Evolutionary conservation across 2,329 filamentous ascomycete species (phyloP), one percentile per base, ranked within the genome.

Genomic region (Pyrenochaeta sp.): DNA sequence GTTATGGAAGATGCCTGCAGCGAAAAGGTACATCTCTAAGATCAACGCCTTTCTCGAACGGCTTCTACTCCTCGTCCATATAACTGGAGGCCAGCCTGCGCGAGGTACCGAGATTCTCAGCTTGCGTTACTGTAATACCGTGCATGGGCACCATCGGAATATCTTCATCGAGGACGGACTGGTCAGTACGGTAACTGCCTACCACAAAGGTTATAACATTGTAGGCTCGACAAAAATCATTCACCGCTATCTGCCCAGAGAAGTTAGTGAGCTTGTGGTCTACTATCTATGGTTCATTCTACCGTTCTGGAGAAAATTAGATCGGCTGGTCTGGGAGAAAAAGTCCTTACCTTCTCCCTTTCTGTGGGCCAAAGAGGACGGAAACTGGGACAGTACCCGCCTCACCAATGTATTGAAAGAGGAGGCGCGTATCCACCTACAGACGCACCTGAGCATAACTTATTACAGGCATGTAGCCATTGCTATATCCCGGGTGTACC

Each of bases 141-240:
- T 27, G 7, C 13, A 51, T 7, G 41, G 55, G 10, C 18, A 46
- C 7, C 30, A 49, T 32, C 32, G 44, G 0, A 47, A 32, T 11
- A 36, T 53, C 3, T 55, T 59, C 30, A 31, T 55, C 17, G 45
- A 55, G 24, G 28, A 59, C 15, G 43, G 53, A 4, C 22, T 55
- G 15, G 41, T 58, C 3, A 32, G 29, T 14, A 35, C 35, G 7
- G 53, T 57, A 2, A 59, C 53, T 5, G 18, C 21, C 3, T 60
- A 59, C 41, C 41, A 55, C 32, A 61, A 59, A 29, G 47, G 44
- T 18, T 48, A 52, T 23, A 41, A 26, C 11, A 35, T 36, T 14
- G 55, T 19, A 14, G 50, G 47, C 8, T 27, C 34, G 11, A 28
- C 22, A 3, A 60, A 58, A 31, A 45, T 57, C n/a, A 59, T 59